These are phyloP conservation scores for Avena sativa DNA, from an alignment of 176 grass and related monocot species.

Conservation along the genomic window DNA sequence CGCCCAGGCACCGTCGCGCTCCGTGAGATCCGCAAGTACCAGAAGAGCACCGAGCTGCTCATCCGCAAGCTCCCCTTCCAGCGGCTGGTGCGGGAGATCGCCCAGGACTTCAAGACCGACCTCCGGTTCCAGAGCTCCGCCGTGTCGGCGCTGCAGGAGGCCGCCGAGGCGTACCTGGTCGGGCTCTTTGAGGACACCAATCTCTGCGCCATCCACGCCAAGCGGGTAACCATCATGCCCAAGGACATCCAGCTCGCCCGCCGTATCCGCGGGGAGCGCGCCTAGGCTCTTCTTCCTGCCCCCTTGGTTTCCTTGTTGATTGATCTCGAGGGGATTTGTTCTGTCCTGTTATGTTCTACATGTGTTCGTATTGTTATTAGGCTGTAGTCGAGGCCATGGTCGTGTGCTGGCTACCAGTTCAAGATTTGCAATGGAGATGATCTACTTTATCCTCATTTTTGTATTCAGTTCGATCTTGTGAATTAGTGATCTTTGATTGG, in stretches of 20 bases:
- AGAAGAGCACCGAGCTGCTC: conserved; percentile 75
- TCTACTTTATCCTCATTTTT: background rate
- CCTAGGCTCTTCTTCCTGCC: background rate
- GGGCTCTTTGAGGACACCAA: conserved; percentile 81
- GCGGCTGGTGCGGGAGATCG: conserved; percentile 64
- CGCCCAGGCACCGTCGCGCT: conserved; percentile 67
- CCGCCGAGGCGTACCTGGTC: no score
- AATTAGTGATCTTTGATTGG: background rate
- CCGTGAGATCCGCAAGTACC: conserved; percentile 74
- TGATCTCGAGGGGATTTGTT: background rate
- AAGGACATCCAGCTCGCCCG: conserved; percentile 93
- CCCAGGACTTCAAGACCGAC: conserved; percentile 72
- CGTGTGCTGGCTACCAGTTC: background rate
- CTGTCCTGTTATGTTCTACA: background rate
- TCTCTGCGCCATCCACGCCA: conserved; percentile 92
- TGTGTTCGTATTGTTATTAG: background rate
- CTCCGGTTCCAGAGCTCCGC: conserved; percentile 71
- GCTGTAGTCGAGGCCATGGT: background rate
- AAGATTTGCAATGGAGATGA: background rate
- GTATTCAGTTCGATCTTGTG: background rate
- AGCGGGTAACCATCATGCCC: conserved; percentile 90
- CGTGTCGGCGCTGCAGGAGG: conserved; percentile 56
- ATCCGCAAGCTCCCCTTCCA: conserved; percentile 82
- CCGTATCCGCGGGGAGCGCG: conserved; percentile 11
- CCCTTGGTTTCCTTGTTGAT: background rate